Conservation (phyloP, 2,329 filamentous ascomycete genomes). For the Phialophora chinensis region DNA sequence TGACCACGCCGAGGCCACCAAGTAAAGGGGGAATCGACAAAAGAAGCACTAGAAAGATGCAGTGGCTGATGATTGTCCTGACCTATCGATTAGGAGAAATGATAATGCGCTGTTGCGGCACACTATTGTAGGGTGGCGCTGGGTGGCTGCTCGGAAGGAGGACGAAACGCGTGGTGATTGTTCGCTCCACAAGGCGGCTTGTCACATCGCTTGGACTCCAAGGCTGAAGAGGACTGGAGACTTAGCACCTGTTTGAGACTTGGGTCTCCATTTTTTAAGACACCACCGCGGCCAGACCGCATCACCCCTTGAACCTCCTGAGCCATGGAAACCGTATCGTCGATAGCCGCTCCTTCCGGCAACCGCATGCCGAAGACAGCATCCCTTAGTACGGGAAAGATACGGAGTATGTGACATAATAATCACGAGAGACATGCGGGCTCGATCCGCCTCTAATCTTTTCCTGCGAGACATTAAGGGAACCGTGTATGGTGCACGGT, state of each 20-base stretch:
- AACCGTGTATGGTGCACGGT: not conserved
- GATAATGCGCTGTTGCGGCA: conserved; percentile 4
- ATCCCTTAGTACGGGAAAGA: not conserved
- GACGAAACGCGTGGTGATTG: conserved; percentile 11
- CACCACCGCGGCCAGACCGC: conserved; percentile 1
- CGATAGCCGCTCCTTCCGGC: conserved; percentile 6
- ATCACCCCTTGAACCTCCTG: conserved; percentile 11
- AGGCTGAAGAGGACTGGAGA: conserved; percentile 8
- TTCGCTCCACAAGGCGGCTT: conserved; percentile 1
- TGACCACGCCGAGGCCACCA: not conserved
- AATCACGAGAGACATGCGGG: conserved; percentile 5
- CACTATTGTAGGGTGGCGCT: conserved; percentile 19
- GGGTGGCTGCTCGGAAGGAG: not conserved
- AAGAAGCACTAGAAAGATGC: not conserved
- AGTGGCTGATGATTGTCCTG: conserved; percentile 4
- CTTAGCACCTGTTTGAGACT: conserved; percentile 3
- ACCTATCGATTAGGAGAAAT: conserved; percentile 8
- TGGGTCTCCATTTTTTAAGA: conserved; percentile 14
- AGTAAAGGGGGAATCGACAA: conserved; percentile 12
- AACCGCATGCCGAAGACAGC: conserved; percentile 7
- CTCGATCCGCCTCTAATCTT: conserved; percentile 5
- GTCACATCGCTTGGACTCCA: not conserved
- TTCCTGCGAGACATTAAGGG: conserved; percentile 1
- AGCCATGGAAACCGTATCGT: not conserved
- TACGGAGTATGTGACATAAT: not conserved